Evolutionary conservation across 2,329 filamentous ascomycete species (phyloP).

Genomic region (Sphaceloma murrayae): DNA sequence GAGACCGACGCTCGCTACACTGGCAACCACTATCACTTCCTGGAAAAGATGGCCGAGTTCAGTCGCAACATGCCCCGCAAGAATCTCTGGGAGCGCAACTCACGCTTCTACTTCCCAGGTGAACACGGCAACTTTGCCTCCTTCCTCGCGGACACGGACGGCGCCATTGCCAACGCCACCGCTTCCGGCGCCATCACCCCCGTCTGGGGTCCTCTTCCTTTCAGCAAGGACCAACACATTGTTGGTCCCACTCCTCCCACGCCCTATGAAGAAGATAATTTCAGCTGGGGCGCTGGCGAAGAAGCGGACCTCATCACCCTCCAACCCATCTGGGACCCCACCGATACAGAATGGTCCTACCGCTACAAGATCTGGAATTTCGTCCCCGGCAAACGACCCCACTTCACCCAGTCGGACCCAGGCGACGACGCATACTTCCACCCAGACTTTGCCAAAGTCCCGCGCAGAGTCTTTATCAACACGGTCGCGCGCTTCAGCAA

Average conservation of each 20-base stretch:
- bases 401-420: slow-evolving; percentile 76
- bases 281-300: slow-evolving; percentile 79
- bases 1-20: slow-evolving; percentile 73
- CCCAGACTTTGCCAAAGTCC: slow-evolving; percentile 39
- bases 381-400: slow-evolving; percentile 52
- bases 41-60: slow-evolving; percentile 52
- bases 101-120: slow-evolving; percentile 46
- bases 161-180: slow-evolving; percentile 32
- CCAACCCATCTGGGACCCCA: slow-evolving; percentile 84
- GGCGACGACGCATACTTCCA: slow-evolving; percentile 47
- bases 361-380: slow-evolving; percentile 44
- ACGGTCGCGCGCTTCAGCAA: slow-evolving; percentile 76
- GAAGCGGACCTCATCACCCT: slow-evolving; percentile 87
- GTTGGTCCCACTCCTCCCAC: slow-evolving; percentile 66
- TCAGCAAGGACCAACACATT: slow-evolving; percentile 61
- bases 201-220: slow-evolving; percentile 77
- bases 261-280: slow-evolving; percentile 66
- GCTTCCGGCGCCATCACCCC: slow-evolving; percentile 41
- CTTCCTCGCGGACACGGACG: slow-evolving; percentile 37
- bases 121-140: slow-evolving; percentile 42
- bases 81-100: slow-evolving; percentile 50
- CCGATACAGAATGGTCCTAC: slow-evolving; percentile 67
- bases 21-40: slow-evolving; percentile 72
- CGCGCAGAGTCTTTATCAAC: slow-evolving; percentile 78
- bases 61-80: slow-evolving; percentile 47